These are phyloP conservation scores for Lodderomyces margitis DNA, from an alignment of 1,139 yeast genomes.

Conservation along the genomic window DNA sequence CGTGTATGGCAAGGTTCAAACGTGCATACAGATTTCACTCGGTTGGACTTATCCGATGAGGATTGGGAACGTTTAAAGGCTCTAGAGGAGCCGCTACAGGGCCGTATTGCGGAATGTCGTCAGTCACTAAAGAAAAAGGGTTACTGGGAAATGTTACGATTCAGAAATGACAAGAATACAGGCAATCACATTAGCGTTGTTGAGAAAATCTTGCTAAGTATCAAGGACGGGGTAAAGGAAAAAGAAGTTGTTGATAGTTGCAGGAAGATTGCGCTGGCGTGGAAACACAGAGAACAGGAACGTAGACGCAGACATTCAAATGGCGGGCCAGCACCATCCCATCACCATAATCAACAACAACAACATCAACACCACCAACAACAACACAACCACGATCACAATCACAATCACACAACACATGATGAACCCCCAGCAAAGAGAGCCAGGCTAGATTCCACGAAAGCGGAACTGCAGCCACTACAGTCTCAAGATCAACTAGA, in stretches of 20 bases:
- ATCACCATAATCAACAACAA: neutral
- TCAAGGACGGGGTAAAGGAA: conserved; percentile 79
- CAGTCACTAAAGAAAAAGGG: conserved; percentile 51
- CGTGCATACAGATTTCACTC: conserved; percentile 66
- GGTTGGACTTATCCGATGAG: conserved; percentile 58
- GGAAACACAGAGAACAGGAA: conserved; percentile 37
- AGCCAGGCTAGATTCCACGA: conserved; percentile 8
- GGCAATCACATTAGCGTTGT: conserved; percentile 86
- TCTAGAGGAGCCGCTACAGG: conserved; percentile 78
- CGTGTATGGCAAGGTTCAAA: conserved; percentile 79
- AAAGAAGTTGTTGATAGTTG: conserved; percentile 62
- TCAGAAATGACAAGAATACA: conserved; percentile 87
- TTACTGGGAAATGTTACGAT: conserved; percentile 81
- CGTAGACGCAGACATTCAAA: conserved; percentile 18
- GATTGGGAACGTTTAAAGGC: conserved; percentile 81
- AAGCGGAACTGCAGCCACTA: conserved; percentile 14
- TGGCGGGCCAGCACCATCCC: conserved; percentile 5
- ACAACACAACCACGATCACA: too few species aligned
- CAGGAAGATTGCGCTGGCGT: conserved; percentile 30
- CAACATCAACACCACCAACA: too few species aligned
- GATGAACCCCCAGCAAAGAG: conserved; percentile 14
- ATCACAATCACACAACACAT: neutral
- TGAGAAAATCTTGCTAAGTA: conserved; percentile 76
- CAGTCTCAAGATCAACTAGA: conserved; percentile 10
- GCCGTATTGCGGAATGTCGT: conserved; percentile 85